phyloP scores from a whole-genome alignment of 768 basidiomycete species.

The Candolleomyces efflorescens region DNA sequence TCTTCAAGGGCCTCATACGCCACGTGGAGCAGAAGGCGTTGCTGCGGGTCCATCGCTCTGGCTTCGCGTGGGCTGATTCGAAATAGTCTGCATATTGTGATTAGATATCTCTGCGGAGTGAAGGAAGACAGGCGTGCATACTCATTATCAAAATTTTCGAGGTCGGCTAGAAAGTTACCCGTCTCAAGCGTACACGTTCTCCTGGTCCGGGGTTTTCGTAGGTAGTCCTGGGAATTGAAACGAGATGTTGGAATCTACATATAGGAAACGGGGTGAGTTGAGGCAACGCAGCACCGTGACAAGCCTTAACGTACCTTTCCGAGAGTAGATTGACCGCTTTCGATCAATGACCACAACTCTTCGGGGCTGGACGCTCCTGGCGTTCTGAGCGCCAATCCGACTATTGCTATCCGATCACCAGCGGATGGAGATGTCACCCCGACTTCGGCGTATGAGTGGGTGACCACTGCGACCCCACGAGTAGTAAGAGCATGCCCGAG shows the following conservation, averaged over 20 bases:
- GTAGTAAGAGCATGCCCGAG: slow-evolving; percentile 31
- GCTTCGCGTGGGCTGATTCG: slow-evolving; percentile 73
- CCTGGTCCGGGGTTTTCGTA: slow-evolving; percentile 22
- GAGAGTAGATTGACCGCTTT: slow-evolving; percentile 51
- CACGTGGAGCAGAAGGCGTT: slow-evolving; percentile 61
- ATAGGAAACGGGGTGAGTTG: neutral
- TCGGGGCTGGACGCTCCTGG: slow-evolving; percentile 46
- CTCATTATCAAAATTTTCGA: slow-evolving; percentile 60
- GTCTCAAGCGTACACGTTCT: slow-evolving; percentile 47
- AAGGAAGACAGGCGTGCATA: slow-evolving; percentile 13
- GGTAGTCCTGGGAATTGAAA: slow-evolving; percentile 44
- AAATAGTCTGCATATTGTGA: slow-evolving; percentile 44
- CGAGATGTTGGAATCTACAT: slow-evolving; percentile 62
- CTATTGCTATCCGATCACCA: slow-evolving; percentile 54
- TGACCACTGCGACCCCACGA: neutral
- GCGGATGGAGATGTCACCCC: neutral
- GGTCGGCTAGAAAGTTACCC: slow-evolving; percentile 60
- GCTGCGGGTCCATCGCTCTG: slow-evolving; percentile 73
- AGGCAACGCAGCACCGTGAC: slow-evolving; percentile 1
- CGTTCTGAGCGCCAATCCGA: slow-evolving; percentile 66
- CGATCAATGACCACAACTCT: slow-evolving; percentile 57
- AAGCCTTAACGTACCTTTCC: slow-evolving; percentile 41
- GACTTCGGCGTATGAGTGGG: neutral
- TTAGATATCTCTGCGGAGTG: neutral
- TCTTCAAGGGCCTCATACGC: slow-evolving; percentile 68